A percentile compares a stretch with the other conserved stretches of the same genome.
Evolutionary conservation across 139 green algal genomes (phyloP).

Genomic region (Pedinophyceae sp.): DNA sequence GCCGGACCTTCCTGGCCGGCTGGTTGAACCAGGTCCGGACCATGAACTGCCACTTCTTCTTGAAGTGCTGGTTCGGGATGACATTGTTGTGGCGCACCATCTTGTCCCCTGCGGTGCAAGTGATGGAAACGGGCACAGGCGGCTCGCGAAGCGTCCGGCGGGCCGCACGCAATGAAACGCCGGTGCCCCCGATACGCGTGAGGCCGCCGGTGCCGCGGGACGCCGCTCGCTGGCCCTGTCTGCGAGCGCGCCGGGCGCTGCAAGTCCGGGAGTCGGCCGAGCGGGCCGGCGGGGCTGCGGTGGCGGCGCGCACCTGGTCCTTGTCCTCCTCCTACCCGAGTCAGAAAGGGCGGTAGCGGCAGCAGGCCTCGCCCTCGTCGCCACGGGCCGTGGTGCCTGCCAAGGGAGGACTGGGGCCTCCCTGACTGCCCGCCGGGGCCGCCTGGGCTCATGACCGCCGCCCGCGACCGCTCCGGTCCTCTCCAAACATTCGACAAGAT

Average conservation of each 20-base stretch:
- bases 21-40: constrained; percentile 99
- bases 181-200: not conserved
- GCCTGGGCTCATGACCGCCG: no score
- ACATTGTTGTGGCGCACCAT: constrained; percentile 82
- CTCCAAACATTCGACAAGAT: no score
- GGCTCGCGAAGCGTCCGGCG: not conserved
- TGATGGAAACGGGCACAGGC: not conserved
- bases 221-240: not conserved
- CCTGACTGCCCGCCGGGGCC: no score
- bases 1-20: constrained; percentile 77
- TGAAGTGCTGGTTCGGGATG: constrained; percentile 81
- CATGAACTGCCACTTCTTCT: constrained; percentile 84
- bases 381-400: not conserved
- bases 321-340: not conserved
- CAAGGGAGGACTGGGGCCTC: no score
- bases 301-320: not conserved
- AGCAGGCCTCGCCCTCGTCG: not conserved
- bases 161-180: not conserved
- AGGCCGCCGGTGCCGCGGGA: not conserved
- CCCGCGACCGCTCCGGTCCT: not conserved
- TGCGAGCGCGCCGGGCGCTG: not conserved
- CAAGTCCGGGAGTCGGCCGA: not conserved
- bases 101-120: constrained; percentile 13
- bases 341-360: no score
- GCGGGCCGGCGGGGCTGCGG: not conserved